Conservation (phyloP, 1,139 yeast genomes). For the Zhuliangozyma blackwelliae region DNA sequence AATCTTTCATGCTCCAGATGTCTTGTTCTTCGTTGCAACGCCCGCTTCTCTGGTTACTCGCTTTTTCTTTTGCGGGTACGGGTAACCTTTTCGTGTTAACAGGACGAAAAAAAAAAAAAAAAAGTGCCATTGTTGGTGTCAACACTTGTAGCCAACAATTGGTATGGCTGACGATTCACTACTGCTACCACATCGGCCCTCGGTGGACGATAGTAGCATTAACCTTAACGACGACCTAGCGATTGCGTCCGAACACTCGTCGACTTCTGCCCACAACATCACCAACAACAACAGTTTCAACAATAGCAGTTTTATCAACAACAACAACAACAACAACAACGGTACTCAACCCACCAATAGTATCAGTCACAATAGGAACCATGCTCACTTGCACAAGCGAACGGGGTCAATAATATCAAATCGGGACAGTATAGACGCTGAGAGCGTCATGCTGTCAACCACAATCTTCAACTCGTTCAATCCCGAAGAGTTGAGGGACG, state of each 20-base stretch:
- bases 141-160: too few species aligned
- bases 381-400: constrained; percentile 10
- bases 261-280: constrained; percentile 1
- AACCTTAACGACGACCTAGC: constrained; percentile 39
- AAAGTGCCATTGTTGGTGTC: too few species aligned
- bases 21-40: too few species aligned
- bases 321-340: not conserved
- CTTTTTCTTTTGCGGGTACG: too few species aligned
- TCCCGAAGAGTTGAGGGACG: constrained; percentile 15
- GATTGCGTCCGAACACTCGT: constrained; percentile 21
- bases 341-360: not conserved
- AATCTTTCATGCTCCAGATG: too few species aligned
- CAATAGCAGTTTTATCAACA: constrained; percentile 3
- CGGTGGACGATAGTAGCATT: constrained; percentile 27
- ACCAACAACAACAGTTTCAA: not conserved
- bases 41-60: too few species aligned
- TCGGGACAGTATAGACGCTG: constrained; percentile 32
- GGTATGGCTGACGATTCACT: constrained; percentile 12
- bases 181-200: constrained; percentile 15
- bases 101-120: too few species aligned
- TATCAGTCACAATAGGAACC: constrained; percentile 3
- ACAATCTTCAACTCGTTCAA: constrained; percentile 25
- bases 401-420: constrained; percentile 24
- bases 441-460: constrained; percentile 30
- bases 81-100: too few species aligned